Conservation (phyloP, 306 rosid genomes). For the Cercis canadensis region DNA sequence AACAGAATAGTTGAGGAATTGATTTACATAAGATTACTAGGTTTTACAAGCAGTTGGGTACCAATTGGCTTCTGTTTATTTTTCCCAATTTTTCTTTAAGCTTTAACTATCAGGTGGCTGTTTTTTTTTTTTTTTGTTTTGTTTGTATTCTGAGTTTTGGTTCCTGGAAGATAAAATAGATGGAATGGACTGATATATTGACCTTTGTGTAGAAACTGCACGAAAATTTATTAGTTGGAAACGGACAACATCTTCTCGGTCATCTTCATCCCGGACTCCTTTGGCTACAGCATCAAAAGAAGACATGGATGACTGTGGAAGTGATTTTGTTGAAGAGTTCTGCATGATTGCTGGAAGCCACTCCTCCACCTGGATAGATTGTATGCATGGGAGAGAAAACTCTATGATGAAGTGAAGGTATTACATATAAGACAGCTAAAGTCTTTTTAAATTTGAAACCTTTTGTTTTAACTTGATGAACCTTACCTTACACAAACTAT, state of each 20-base stretch:
- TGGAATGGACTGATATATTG: conserved; percentile 27
- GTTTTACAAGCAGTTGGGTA: too few relatives aligned
- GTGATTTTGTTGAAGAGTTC: conserved; percentile 86
- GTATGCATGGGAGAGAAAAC: conserved; percentile 88
- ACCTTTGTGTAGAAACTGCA: conserved; percentile 47
- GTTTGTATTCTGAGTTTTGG: not conserved
- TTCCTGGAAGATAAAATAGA: conserved; percentile 3
- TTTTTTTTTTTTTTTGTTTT: not conserved
- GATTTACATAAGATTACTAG: too few relatives aligned
- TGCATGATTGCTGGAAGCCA: conserved; percentile 83
- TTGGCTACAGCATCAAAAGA: conserved; percentile 69
- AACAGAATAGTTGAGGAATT: too few relatives aligned
- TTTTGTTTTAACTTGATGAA: not conserved
- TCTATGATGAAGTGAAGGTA: conserved; percentile 91
- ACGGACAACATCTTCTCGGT: conserved; percentile 70
- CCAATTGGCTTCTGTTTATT: too few relatives aligned
- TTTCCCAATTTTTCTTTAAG: too few relatives aligned
- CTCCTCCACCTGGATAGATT: conserved; percentile 82
- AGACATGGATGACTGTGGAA: conserved; percentile 75
- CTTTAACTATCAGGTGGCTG: not conserved
- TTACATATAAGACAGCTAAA: not conserved
- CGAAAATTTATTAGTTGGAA: conserved; percentile 89
- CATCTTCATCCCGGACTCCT: conserved; percentile 81
- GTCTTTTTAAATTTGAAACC: conserved; percentile 10
- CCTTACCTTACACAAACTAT: not conserved